Evolutionary conservation across 2,329 filamentous ascomycete genomes (phyloP), one percentile per base, ranked within the genome.

Genomic region (Talaromyces sp.): DNA sequence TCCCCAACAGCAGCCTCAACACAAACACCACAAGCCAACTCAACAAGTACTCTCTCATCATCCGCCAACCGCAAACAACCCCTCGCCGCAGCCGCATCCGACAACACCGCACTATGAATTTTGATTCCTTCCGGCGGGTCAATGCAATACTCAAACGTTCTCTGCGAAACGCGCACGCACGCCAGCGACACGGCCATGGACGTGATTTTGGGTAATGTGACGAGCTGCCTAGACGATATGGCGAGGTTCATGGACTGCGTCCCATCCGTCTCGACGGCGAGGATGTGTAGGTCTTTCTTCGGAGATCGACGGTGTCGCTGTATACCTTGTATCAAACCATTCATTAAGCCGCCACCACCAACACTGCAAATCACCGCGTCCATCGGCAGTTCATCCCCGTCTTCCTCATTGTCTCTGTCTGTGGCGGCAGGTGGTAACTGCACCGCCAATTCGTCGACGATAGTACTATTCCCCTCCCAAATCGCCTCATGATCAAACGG

Each of bases 11-110:
- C 78, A 37, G 77, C 78, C 65, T 80, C 91, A 13, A 96, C 78
- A 61, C 89, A 90, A 6, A 94, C 92, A 0, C 93, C 93, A 75
- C 94, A 97, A 0, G 93, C 88, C 41, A 90, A 82, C 80, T 98
- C 94, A 3, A 97, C 91, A 65, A 97, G 81, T 64, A 94, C 79
- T 31, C 90, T 82, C 70, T 93, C 91, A 67, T 96, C 92, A 69
- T 97, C 90, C 10, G 91, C 89, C 67, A 97, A 88, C 27, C 86
- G 83, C 72, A 90, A 87, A 62, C 89, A 90, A 2, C 89, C 93
- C 78, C 89, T 86, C 22, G 91, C 92, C 0, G 94, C 93, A 72
- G 95, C 91, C 3, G 87, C 88, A 71, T 96, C 92, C 2, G 83
- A 83, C 9, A 95, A 81, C 0, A 92, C 89, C 2, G 86, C 78